Base-by-base conservation (phyloP, 208 protist species). In the Acanthamoeba royreba region DNA sequence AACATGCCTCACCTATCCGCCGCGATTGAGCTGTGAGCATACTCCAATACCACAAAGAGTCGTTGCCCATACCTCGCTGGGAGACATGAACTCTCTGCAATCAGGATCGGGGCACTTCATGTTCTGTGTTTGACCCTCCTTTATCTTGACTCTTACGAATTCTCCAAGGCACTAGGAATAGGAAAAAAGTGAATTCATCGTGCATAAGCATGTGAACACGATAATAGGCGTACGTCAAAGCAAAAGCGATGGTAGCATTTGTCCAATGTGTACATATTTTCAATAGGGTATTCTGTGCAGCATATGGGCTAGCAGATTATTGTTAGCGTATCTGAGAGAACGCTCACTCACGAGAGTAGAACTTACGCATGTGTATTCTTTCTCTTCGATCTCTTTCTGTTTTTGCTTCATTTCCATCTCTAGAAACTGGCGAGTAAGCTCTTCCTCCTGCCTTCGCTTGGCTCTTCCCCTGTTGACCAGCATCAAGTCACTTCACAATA, bases 221-320 rank as follows among this genome's bases (percentile, higher is more conserved):
- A 87, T 28, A 31, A 25, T 15, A 90, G n/a, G 19, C 25, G 8
- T 93, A 93, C 91, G 25, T 93, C 92, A 33, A 49, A 63, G 43
- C 93, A 94, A 28, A 94, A 94, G 22, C 47, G 9, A 33, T 94
- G 93, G 49, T 43, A 92, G 47, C 93, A 94, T 5, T 49, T 19
- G n/a, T 94, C 93, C 4, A 94, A 47, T 9, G 46, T 94, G 52
- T 94, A 94, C 66, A 85, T 94, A 8, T 93, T 22, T 17, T 22
- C 33, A 25, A 92, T 94, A 8, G 45, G 31, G 40, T 94, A 90
- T 8, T 93, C 89, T 13, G 17, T 25, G 33, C 31, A 93, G 66
- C 89, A 93, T 7, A 93, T 93, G 13, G 83, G 83, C 46, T 66
- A 35, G 19, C 19, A 47, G 53, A 15, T 87, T 35, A 81, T 19